Base-by-base conservation (phyloP, 768 basidiomycete species). In the Rubroboletus satanas region DNA sequence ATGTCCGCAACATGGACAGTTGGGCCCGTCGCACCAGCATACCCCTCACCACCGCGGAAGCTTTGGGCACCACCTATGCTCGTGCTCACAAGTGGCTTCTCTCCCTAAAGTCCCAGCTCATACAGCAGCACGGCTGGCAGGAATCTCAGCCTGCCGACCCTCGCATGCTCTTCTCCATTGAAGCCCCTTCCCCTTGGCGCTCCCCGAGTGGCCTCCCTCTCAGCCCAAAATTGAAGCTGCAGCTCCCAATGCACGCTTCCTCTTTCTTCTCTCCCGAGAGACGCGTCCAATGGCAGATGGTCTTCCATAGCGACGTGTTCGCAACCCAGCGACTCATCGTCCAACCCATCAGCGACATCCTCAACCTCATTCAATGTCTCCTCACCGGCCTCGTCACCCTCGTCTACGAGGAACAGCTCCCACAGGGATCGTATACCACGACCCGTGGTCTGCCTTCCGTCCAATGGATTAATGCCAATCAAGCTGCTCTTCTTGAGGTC, bases 201-300 rank as follows among this genome's bases (percentile, higher is more conserved):
- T 88, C 90, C 17, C 79, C 84, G 15, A 78, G 80, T 54, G 87
- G 87, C 59, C 78, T 91, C 43, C 89, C 90, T 7, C 85, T 87
- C 41, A 85, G 87, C 52, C 90, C 90, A 54, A 79, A 83, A 64
- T 74, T 88, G 62, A 83, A 78, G 44, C 75, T 91, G 7, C 84
- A 88, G 65, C 79, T 92, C 35, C 90, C 90, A 8, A 77, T 84
- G 54, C 83, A 91, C 59, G 89, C 90, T 37, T 85, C 84, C 38
- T 89, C 90, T 26, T 92, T 93, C 73, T 93, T 92, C 74, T 87
- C 85, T 46, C 88, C 88, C 11, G 88, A 92, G 68, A 76, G 90
- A 61, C 83, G 88, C 56, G 81, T 91, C 44, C 89, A 91, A 67
- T 93, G 90, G 90, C 83, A 91, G 69, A 90, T 91, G 89, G 88